These are phyloP conservation scores for Hyaloscypha hepaticicola DNA, from an alignment of 495 filamentous ascomycete genomes.

Conservation along the genomic window DNA sequence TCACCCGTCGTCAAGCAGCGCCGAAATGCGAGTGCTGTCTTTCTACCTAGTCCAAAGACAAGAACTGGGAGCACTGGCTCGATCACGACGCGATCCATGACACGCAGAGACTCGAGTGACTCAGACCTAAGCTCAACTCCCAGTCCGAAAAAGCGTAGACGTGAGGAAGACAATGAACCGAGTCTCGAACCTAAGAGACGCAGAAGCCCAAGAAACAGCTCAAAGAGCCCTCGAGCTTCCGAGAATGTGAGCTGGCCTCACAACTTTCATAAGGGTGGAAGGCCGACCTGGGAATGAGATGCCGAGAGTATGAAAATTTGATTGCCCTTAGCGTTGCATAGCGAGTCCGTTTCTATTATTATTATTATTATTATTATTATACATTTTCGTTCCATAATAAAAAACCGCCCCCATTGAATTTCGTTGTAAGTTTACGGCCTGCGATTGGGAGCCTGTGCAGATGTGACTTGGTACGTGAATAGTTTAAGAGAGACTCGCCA, in stretches of 20 bases:
- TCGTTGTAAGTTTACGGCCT: too few relatives aligned
- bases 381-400: not conserved
- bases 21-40: not conserved
- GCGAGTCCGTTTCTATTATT: not conserved
- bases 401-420: not conserved
- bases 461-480: too few relatives aligned
- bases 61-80: not conserved
- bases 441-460: too few relatives aligned
- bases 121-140: not conserved
- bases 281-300: too few relatives aligned
- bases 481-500: too few relatives aligned
- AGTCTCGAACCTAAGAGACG: not conserved
- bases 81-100: too few relatives aligned
- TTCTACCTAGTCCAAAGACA: too few relatives aligned
- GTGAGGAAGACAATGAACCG: not conserved
- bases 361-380: not conserved
- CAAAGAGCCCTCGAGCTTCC: not conserved
- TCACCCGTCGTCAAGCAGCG: not conserved
- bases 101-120: too few relatives aligned
- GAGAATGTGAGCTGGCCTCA: too few relatives aligned
- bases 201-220: not conserved
- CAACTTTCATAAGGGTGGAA: not conserved
- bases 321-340: not conserved
- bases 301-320: not conserved
- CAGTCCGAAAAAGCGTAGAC: not conserved